phyloP scores from a whole-genome alignment of 768 basidiomycete species.

The Inosperma sp. region DNA sequence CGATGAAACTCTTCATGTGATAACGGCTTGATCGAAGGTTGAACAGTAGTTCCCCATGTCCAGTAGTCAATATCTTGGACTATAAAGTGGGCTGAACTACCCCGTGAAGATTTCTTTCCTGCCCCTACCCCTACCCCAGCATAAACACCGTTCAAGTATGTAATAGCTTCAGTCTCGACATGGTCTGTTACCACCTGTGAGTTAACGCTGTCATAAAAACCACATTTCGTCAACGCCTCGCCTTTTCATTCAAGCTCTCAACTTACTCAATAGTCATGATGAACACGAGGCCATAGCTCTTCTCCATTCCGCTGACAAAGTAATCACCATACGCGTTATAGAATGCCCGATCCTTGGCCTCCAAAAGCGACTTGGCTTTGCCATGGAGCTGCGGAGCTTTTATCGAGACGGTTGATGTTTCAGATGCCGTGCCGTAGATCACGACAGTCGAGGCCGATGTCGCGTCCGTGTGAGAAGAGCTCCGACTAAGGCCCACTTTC shows the following conservation, averaged over 20 bases:
- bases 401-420: not conserved
- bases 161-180: not conserved
- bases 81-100: not conserved
- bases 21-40: not conserved
- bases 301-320: not conserved
- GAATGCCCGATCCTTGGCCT: not conserved
- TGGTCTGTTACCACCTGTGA: not conserved
- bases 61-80: not conserved
- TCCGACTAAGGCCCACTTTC: not conserved
- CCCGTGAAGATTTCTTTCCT: not conserved
- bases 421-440: not conserved
- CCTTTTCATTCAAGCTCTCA: not conserved
- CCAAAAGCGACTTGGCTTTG: not conserved
- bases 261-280: constrained; percentile 1
- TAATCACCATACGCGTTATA: not conserved
- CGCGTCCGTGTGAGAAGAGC: not conserved
- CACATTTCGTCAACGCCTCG: not conserved
- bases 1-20: not conserved
- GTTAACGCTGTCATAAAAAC: not conserved
- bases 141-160: not conserved
- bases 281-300: not conserved
- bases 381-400: not conserved
- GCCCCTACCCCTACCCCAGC: not conserved
- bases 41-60: not conserved
- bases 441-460: not conserved